Evolutionary conservation across 1,139 yeast species (phyloP).

Genomic region (Saccharomyces hybrid): DNA sequence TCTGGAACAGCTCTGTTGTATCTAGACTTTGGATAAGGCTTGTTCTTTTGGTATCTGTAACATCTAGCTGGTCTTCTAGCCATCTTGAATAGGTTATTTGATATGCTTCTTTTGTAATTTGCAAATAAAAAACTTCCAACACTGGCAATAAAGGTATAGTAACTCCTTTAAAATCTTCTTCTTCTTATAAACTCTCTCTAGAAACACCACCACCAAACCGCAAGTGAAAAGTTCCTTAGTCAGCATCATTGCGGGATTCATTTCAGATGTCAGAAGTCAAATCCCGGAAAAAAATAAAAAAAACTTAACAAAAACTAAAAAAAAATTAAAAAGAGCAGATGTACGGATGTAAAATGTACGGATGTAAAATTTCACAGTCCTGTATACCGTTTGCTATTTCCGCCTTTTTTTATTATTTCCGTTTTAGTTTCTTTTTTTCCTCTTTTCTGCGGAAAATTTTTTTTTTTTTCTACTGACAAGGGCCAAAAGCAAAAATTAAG

Average conservation of each 20-base stretch:
- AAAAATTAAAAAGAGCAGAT: neutral
- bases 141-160: neutral
- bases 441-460: neutral
- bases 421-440: neutral
- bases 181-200: neutral
- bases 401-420: neutral
- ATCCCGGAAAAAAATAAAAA: neutral
- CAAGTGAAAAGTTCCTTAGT: neutral
- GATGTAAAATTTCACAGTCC: neutral
- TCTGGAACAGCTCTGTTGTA: conserved; percentile 99
- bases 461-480: neutral
- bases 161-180: neutral
- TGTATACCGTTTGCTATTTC: neutral
- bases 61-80: conserved; percentile 99
- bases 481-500: neutral
- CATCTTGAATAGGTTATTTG: conserved; percentile 50
- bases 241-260: neutral
- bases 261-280: neutral
- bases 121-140: neutral
- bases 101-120: neutral
- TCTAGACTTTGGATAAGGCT: conserved; percentile 99
- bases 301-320: neutral
- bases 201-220: neutral
- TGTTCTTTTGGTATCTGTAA: conserved; percentile 99
- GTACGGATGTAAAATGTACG: neutral